Evolutionary conservation across 768 basidiomycete genomes (phyloP).

Genomic region (Amanita jacksonii): DNA sequence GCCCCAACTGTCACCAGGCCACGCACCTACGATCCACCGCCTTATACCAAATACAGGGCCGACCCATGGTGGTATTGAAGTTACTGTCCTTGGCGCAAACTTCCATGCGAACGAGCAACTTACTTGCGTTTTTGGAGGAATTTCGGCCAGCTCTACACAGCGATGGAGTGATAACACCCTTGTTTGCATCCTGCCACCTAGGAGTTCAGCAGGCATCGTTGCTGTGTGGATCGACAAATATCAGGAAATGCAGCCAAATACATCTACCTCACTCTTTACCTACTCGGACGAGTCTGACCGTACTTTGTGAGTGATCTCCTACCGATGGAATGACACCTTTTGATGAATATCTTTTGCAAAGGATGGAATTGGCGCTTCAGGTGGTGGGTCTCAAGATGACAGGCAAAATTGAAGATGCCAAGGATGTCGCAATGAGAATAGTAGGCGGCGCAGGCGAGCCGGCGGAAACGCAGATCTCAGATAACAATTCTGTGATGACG

Average conservation of each 20-base stretch:
- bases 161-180: slow-evolving; percentile 91
- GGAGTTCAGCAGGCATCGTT: slow-evolving; percentile 73
- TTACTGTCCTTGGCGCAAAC: slow-evolving; percentile 87
- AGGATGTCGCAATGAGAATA: slow-evolving; percentile 89
- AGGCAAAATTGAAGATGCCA: slow-evolving; percentile 87
- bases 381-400: slow-evolving; percentile 97
- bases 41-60: slow-evolving; percentile 81
- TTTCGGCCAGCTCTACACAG: slow-evolving; percentile 73
- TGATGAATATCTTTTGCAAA: slow-evolving; percentile 22
- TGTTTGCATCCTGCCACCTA: slow-evolving; percentile 84
- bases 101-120: slow-evolving; percentile 69
- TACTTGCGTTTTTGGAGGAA: slow-evolving; percentile 80
- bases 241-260: slow-evolving; percentile 37
- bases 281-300: slow-evolving; percentile 89
- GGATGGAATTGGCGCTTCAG: slow-evolving; percentile 93
- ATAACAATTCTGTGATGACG: slow-evolving; percentile 42
- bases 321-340: background rate
- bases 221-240: slow-evolving; percentile 83
- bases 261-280: slow-evolving; percentile 64
- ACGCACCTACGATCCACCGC: slow-evolving; percentile 70
- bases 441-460: slow-evolving; percentile 58
- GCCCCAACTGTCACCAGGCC: slow-evolving; percentile 36
- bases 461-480: slow-evolving; percentile 27
- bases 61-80: slow-evolving; percentile 87
- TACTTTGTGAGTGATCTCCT: slow-evolving; percentile 51